Evolutionary conservation across 1,139 yeast species (phyloP).

Genomic region (Sugiyamaella castrensis): DNA sequence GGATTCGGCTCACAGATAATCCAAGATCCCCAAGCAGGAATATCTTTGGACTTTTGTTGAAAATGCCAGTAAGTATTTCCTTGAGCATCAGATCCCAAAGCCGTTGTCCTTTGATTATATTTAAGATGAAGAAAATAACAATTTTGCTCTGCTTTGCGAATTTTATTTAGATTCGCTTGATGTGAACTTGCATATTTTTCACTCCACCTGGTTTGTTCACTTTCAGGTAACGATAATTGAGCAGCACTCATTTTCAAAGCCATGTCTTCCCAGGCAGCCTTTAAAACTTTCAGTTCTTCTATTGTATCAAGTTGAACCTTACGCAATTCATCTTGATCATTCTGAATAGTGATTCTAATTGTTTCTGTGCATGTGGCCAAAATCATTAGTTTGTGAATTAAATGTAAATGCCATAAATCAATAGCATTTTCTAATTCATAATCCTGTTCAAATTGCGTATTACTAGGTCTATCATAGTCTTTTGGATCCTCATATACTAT

Average conservation of each 20-base stretch:
- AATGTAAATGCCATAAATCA: slow-evolving; percentile 11
- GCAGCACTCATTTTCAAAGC: slow-evolving; percentile 29
- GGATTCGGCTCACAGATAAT: slow-evolving; percentile 30
- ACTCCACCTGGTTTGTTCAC: slow-evolving; percentile 22
- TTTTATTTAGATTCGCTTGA: slow-evolving; percentile 25
- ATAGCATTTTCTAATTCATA: slow-evolving; percentile 5
- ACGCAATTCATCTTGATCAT: slow-evolving; percentile 33
- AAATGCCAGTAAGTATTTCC: slow-evolving; percentile 41
- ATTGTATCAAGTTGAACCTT: slow-evolving; percentile 26
- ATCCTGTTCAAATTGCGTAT: slow-evolving; percentile 3
- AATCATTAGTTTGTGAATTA: slow-evolving; percentile 26
- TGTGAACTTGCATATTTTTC: slow-evolving; percentile 30
- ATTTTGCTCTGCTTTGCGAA: slow-evolving; percentile 31
- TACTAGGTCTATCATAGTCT: background rate
- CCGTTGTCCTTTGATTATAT: slow-evolving; percentile 34
- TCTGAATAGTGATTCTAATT: slow-evolving; percentile 33
- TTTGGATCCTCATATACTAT: background rate
- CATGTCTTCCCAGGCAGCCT: slow-evolving; percentile 29
- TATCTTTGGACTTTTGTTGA: slow-evolving; percentile 35
- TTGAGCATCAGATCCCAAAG: slow-evolving; percentile 36
- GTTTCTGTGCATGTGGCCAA: slow-evolving; percentile 36
- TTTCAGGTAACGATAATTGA: slow-evolving; percentile 18
- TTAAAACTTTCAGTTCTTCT: slow-evolving; percentile 30
- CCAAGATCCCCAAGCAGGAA: slow-evolving; percentile 37
- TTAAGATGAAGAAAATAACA: slow-evolving; percentile 28